Conservation (phyloP, 805 yeast species). For the Jamesozyma rosinii region DNA sequence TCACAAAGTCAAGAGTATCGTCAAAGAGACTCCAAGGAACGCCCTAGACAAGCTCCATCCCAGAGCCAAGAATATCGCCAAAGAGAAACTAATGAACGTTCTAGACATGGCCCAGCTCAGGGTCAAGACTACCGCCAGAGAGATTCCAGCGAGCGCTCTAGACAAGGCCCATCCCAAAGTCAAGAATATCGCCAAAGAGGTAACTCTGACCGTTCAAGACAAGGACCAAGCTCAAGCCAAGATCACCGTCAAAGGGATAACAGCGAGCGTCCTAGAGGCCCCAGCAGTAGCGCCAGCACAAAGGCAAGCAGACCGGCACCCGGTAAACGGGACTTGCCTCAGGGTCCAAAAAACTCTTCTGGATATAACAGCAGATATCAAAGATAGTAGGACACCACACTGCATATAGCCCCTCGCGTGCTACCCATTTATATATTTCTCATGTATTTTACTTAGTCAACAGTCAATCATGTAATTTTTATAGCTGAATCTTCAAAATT, state of each 20-base stretch:
- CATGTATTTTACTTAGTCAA: too few relatives aligned
- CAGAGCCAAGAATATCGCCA: conserved; percentile 1
- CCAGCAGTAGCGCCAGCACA: too few relatives aligned
- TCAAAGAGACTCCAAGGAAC: background rate
- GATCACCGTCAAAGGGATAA: conserved; percentile 1
- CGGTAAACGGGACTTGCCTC: conserved; percentile 12
- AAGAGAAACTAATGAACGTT: background rate
- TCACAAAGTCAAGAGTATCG: background rate
- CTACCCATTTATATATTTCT: too few relatives aligned
- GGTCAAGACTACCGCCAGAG: conserved; percentile 1
- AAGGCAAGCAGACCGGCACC: background rate
- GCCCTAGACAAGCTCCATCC: background rate
- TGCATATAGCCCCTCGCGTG: too few relatives aligned
- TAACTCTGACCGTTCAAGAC: conserved; percentile 1
- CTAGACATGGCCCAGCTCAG: background rate
- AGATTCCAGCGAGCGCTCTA: conserved; percentile 5
- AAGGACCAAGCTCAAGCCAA: background rate
- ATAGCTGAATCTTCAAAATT: too few relatives aligned
- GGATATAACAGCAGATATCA: conserved; percentile 15
- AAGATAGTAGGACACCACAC: conserved; percentile 9
- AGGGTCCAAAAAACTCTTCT: conserved; percentile 18
- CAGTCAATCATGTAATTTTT: too few relatives aligned
- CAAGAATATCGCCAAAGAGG: conserved; percentile 6
- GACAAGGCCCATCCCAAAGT: background rate
- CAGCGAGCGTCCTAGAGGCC: background rate